phyloP scores from a whole-genome alignment of 2,329 filamentous ascomycete species.

The Sarocladium kiliense region DNA sequence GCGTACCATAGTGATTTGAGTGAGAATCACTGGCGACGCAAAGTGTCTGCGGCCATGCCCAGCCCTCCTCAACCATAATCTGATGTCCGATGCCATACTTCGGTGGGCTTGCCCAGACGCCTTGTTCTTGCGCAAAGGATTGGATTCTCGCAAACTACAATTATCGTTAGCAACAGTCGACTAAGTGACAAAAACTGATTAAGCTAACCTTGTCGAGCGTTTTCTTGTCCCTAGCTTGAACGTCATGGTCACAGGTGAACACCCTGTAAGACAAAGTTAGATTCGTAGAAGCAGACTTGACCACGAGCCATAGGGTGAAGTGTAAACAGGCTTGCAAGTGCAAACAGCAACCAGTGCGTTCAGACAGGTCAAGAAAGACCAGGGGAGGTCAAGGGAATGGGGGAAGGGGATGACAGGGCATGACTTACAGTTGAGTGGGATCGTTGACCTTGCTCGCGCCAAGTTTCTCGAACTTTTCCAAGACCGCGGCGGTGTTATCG shows the following conservation, averaged over 20 bases:
- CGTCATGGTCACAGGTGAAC: constrained; percentile 82
- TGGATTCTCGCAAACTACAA: constrained; percentile 72
- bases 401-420: neutral
- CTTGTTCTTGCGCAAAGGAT: constrained; percentile 73
- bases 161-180: no score
- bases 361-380: no score
- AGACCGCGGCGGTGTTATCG: constrained; percentile 75
- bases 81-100: constrained; percentile 76
- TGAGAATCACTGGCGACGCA: constrained; percentile 76
- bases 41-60: constrained; percentile 78
- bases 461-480: constrained; percentile 71
- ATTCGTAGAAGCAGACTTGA: no score
- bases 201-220: no score
- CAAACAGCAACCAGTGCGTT: neutral
- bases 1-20: constrained; percentile 73
- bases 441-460: constrained; percentile 69
- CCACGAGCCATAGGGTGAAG: neutral
- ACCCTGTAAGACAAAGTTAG: constrained; percentile 39
- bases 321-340: neutral
- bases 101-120: constrained; percentile 36
- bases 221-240: no score
- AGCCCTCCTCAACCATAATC: constrained; percentile 75
- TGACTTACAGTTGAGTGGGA: constrained; percentile 52
- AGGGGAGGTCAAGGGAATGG: neutral
- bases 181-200: no score